These are phyloP conservation scores for Moniliophthora roreri DNA, from an alignment of 1,284 basidiomycete genomes.

Conservation along the genomic window DNA sequence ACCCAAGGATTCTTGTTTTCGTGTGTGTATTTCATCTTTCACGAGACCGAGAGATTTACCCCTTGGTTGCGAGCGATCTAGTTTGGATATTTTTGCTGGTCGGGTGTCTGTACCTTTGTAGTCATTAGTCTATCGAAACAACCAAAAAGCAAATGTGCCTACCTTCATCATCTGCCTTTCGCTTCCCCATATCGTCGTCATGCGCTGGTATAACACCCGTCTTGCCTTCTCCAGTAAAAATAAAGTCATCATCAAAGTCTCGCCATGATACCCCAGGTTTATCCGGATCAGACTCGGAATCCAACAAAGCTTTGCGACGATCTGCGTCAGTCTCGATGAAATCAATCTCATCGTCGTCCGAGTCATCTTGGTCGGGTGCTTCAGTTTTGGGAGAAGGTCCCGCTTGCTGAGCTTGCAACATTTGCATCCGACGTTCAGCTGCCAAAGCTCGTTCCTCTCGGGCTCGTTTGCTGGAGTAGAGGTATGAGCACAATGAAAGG, in stretches of 20 bases:
- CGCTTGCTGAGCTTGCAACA: slow-evolving; percentile 34
- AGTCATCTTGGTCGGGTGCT: slow-evolving; percentile 22
- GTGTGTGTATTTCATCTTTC: slow-evolving; percentile 42
- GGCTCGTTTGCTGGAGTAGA: slow-evolving; percentile 59
- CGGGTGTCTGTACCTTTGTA: slow-evolving; percentile 6
- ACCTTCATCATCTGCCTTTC: slow-evolving; percentile 12
- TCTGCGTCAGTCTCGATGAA: slow-evolving; percentile 57
- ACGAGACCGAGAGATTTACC: slow-evolving; percentile 34
- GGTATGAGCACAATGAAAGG: not conserved
- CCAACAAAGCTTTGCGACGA: slow-evolving; percentile 46
- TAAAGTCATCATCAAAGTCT: slow-evolving; percentile 48
- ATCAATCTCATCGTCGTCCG: slow-evolving; percentile 30
- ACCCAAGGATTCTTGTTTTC: slow-evolving; percentile 49
- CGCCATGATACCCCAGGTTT: slow-evolving; percentile 32
- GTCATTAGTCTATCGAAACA: slow-evolving; percentile 3
- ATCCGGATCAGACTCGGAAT: slow-evolving; percentile 38
- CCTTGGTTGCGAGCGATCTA: slow-evolving; percentile 6
- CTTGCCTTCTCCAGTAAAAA: slow-evolving; percentile 29
- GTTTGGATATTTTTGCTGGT: slow-evolving; percentile 14
- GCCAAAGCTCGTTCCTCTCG: slow-evolving; percentile 73
- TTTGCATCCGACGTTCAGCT: slow-evolving; percentile 58
- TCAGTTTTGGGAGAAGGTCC: slow-evolving; percentile 24
- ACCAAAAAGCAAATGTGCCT: slow-evolving; percentile 8
- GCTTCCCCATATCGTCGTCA: slow-evolving; percentile 16
- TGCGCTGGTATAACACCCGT: slow-evolving; percentile 23